Evolutionary conservation across 805 yeast genomes (phyloP).

Genomic region (Komagataella mondaviorum): DNA sequence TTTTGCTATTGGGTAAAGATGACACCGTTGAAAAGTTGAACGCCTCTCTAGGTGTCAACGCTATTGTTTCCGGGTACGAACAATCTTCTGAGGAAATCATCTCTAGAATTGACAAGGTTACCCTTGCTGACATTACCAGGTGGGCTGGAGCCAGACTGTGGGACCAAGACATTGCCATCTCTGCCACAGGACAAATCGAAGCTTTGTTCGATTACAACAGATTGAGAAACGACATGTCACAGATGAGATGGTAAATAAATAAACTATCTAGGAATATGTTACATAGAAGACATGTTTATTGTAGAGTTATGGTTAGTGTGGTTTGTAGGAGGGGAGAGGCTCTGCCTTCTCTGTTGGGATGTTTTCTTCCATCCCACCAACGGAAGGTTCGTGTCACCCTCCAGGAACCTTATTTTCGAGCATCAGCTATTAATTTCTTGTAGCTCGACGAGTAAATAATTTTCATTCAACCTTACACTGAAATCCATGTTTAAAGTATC

Average conservation of each 20-base stretch:
- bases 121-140: slow-evolving; percentile 42
- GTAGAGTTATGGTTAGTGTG: neutral
- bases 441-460: neutral
- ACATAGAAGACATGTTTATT: neutral
- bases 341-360: too few species aligned
- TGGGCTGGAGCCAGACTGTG: slow-evolving; percentile 72
- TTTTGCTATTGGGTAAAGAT: slow-evolving; percentile 34
- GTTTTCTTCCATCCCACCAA: neutral
- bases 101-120: slow-evolving; percentile 49
- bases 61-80: slow-evolving; percentile 49
- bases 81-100: slow-evolving; percentile 45
- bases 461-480: neutral
- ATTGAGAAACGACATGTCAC: slow-evolving; percentile 80
- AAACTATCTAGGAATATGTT: neutral
- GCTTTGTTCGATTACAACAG: slow-evolving; percentile 73
- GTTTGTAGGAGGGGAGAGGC: neutral
- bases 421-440: neutral
- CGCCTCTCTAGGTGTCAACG: slow-evolving; percentile 43
- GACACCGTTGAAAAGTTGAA: slow-evolving; percentile 37
- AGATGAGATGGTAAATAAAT: slow-evolving; percentile 59
- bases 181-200: slow-evolving; percentile 83
- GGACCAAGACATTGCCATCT: slow-evolving; percentile 76
- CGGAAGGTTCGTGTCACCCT: neutral
- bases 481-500: neutral
- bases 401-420: neutral